Conservation (phyloP, 2,329 filamentous ascomycete genomes). For the Apiospora pterosperma region DNA sequence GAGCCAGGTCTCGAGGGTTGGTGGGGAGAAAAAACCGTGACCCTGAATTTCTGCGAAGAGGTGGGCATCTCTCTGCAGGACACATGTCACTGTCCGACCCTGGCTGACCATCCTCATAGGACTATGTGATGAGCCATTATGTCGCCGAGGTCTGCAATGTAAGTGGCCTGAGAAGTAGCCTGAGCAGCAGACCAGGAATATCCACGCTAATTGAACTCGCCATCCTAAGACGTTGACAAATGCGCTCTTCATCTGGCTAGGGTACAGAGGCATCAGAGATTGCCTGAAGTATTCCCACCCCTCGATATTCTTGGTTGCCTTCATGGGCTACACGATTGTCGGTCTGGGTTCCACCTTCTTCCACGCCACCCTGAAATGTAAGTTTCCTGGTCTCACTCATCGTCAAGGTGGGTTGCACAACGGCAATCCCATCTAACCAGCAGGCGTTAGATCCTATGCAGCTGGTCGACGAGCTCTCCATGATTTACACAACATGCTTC, state of each 20-base stretch:
- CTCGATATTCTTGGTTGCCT: conserved; percentile 67
- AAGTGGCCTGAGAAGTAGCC: conserved; percentile 14
- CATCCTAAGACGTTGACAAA: conserved; percentile 70
- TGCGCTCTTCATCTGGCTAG: conserved; percentile 74
- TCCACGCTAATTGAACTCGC: conserved; percentile 7
- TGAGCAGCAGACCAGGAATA: neutral
- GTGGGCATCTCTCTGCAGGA: conserved; percentile 30
- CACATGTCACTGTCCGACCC: neutral
- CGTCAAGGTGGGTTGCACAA: neutral
- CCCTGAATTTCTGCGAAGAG: conserved; percentile 79
- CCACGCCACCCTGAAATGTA: conserved; percentile 54
- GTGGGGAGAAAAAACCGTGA: conserved; percentile 70
- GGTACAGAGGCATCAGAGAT: conserved; percentile 69
- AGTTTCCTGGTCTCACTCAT: conserved; percentile 16
- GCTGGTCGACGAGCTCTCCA: conserved; percentile 56
- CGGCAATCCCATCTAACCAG: conserved; percentile 4
- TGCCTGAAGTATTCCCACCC: conserved; percentile 73
- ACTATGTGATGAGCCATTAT: conserved; percentile 70
- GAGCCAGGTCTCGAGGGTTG: conserved; percentile 41
- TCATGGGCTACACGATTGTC: conserved; percentile 50
- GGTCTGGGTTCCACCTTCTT: conserved; percentile 55
- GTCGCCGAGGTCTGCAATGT: conserved; percentile 73
- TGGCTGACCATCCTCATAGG: conserved; percentile 22
- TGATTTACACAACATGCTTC: conserved; percentile 58
- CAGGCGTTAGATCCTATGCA: conserved; percentile 50